Conservation (phyloP, 352 stramenopile genomes). For the Globisporangium uncinulatum region DNA sequence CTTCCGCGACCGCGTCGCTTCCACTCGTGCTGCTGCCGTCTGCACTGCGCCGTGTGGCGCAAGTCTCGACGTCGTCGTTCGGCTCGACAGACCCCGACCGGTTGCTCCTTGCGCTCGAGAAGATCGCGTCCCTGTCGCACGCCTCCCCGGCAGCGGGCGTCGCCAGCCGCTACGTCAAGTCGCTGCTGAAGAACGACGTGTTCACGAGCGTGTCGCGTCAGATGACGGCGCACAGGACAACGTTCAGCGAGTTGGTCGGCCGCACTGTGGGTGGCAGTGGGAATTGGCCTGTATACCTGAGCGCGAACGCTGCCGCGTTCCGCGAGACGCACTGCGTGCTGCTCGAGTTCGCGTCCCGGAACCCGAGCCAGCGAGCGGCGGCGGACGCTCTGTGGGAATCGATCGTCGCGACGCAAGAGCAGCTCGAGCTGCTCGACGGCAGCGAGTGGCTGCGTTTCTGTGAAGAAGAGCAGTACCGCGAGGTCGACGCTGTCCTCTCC, state of each 20-base stretch:
- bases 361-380: slow-evolving; percentile 15
- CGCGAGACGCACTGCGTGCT: slow-evolving; percentile 22
- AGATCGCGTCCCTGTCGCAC: slow-evolving; percentile 22
- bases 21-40: slow-evolving; percentile 46
- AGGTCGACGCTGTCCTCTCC: slow-evolving; percentile 40
- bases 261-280: slow-evolving; percentile 1
- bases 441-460: slow-evolving; percentile 69
- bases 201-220: slow-evolving; percentile 26
- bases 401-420: slow-evolving; percentile 29
- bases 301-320: slow-evolving; percentile 44
- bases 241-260: slow-evolving; percentile 18
- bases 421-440: slow-evolving; percentile 51
- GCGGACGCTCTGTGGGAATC: slow-evolving; percentile 32
- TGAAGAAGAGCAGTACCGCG: slow-evolving; percentile 54
- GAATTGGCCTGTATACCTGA: slow-evolving; percentile 40
- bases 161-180: slow-evolving; percentile 46
- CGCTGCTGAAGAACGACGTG: slow-evolving; percentile 39
- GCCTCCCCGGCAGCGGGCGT: slow-evolving; percentile 16
- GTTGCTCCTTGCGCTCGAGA: slow-evolving; percentile 59
- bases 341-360: slow-evolving; percentile 1
- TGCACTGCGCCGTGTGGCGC: slow-evolving; percentile 43
- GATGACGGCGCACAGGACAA: slow-evolving; percentile 17
- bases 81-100: slow-evolving; percentile 37
- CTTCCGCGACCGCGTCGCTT: background rate
- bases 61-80: slow-evolving; percentile 30